Evolutionary conservation across 2,329 filamentous ascomycete species (phyloP).

Genomic region (Uncinocarpus reesii): DNA sequence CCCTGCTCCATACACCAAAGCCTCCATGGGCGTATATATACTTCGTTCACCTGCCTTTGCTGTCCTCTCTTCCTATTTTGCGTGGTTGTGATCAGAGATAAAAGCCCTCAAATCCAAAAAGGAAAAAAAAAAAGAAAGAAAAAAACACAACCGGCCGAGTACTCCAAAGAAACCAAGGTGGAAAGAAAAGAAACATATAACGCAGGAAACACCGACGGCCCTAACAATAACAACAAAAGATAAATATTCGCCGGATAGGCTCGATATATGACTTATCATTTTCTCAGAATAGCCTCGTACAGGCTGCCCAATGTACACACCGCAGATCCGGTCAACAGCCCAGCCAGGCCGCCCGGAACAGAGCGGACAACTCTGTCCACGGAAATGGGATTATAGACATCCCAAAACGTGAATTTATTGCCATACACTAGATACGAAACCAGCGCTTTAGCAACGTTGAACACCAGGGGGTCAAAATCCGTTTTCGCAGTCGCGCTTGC

Average conservation of each 20-base stretch:
- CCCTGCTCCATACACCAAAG: conserved; percentile 1
- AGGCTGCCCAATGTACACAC: conserved; percentile 35
- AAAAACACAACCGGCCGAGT: not conserved
- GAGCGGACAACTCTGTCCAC: conserved; percentile 31
- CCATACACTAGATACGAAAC: conserved; percentile 71
- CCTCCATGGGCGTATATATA: conserved; percentile 1
- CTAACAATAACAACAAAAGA: not conserved
- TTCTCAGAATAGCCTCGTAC: conserved; percentile 40
- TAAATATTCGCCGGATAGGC: not conserved
- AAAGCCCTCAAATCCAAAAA: not conserved
- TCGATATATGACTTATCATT: conserved; percentile 13
- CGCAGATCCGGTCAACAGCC: conserved; percentile 34
- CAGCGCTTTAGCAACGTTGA: conserved; percentile 79
- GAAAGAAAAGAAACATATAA: not conserved
- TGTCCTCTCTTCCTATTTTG: not conserved
- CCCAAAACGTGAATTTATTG: conserved; percentile 34
- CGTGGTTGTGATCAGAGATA: not conserved
- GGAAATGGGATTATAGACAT: conserved; percentile 28
- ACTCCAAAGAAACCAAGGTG: not conserved
- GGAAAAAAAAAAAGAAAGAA: not conserved
- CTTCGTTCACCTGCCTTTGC: not conserved
- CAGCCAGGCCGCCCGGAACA: conserved; percentile 32
- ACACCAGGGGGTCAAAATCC: conserved; percentile 70
- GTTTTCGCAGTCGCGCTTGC: conserved; percentile 36
- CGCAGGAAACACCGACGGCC: not conserved